Percentiles rank a stretch among this genome's conserved stretches.
Evolutionary conservation across 2,329 filamentous ascomycete genomes (phyloP).

Genomic region (Thermothelomyces thermophilus): DNA sequence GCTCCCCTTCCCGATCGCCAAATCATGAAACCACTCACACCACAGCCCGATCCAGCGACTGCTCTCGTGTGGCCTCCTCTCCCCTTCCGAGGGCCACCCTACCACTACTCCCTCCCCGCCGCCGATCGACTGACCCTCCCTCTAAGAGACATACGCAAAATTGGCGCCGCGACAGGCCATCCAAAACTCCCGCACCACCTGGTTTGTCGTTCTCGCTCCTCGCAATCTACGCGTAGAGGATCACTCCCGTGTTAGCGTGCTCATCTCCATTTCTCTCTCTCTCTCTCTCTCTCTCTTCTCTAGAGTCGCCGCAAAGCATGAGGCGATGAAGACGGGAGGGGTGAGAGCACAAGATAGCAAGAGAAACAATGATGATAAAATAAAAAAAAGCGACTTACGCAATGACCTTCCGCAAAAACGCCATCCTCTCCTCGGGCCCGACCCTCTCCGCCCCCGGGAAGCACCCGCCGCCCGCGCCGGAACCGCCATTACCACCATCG

Average conservation of each 20-base stretch:
- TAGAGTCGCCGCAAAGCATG: too few relatives aligned
- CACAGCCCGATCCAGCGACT: too few relatives aligned
- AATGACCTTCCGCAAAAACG: slow-evolving; percentile 61
- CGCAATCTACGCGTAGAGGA: slow-evolving; percentile 45
- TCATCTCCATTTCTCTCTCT: background rate
- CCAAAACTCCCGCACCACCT: slow-evolving; percentile 67
- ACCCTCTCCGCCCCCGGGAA: slow-evolving; percentile 48
- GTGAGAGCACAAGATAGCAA: too few relatives aligned
- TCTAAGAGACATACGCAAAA: slow-evolving; percentile 54
- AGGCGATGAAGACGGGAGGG: too few relatives aligned
- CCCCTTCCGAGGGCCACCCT: background rate
- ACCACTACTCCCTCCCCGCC: background rate
- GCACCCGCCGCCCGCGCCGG: background rate
- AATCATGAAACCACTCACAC: too few relatives aligned
- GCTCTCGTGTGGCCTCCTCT: background rate
- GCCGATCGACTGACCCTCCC: background rate
- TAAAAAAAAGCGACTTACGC: slow-evolving; percentile 38
- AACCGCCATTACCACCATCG: slow-evolving; percentile 29
- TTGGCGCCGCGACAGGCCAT: slow-evolving; percentile 56
- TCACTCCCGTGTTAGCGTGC: background rate
- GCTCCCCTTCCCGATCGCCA: too few relatives aligned
- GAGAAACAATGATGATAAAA: background rate
- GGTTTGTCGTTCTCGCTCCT: slow-evolving; percentile 57
- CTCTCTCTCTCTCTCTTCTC: too few relatives aligned
- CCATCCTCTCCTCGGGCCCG: slow-evolving; percentile 49